Evolutionary conservation across 805 yeast species (phyloP), one percentile per base, ranked within the genome.

Genomic region (Zygotorulaspora florentina): DNA sequence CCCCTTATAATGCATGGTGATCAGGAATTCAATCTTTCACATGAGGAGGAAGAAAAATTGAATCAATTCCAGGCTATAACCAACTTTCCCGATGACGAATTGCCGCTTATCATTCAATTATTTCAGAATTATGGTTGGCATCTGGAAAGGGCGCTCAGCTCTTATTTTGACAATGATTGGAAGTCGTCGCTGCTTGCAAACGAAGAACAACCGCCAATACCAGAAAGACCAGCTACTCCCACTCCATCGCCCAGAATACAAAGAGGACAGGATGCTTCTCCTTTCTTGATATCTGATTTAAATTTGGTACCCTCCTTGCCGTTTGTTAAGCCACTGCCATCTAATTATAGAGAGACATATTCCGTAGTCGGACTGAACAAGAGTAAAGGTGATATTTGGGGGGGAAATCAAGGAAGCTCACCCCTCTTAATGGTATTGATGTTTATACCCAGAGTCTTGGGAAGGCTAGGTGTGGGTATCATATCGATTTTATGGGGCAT

Each of bases 131-230:
- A 79, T 53, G 74, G 79, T 40, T 81, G 81, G 81, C 74, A 81
- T 55, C 57, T 84, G 40, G 86, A 83, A 54, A 68, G 74, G 35
- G 79, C 88, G 1, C 63, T 82, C 27, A 74, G 83, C 3, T 71
- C 79, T 41, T 84, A 73, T 59, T 81, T 81, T 57, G 90, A 84
- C 54, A 76, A 74, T 15, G 70, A 73, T 41, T 70, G 78, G 64
- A 71, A 62, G 13, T 54, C 54, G 17, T 31, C 48, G 35, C 23
- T 43, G 45, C 17, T 23, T 16, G 23, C 46, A 9, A 38, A 43
- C 7, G 43, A 33, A 16, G 31, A 33, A n/a, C 23, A 45, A 13
- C 48, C 54, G 8, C 47, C 41, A 6, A 34, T 46, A 25, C 45
- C 54, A 2, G 49, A 43, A 3, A 35, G 42, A 38, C 46, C 50